Evolutionary conservation across 2,329 filamentous ascomycete genomes (phyloP), one percentile per base, ranked within the genome.

Genomic region (Dactylonectria macrodidyma): DNA sequence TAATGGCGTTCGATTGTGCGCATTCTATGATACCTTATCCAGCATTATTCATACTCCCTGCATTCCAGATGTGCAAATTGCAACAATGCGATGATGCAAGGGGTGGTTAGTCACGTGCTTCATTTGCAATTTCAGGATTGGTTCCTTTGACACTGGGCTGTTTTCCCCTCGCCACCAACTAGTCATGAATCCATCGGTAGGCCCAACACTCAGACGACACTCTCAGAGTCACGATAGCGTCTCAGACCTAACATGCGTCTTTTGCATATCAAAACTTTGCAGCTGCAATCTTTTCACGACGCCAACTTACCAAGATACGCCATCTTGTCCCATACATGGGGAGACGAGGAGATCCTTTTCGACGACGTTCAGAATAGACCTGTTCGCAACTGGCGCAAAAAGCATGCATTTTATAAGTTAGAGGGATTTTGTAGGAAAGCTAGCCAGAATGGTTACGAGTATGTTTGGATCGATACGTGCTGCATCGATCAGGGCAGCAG

Each of bases 261-360:
- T 11, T 57, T 65, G 46, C 48, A 65, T n/a, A 65, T 57, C 8
- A 65, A 36, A 12, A 56, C 38, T n/a, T 33, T 65, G 5, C 56
- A 47, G 26, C 41, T 65, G 6, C 26, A 60, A 4, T 65, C 34
- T 26, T 65, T 65, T 24, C 48, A 60, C 4, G 24, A 3, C 9
- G 9, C 30, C 4, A 54, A 44, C 11, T 14, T 30, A 6, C 62
- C 62, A 9, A 65, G 48, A 44, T 83, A 81, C 58, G 78, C 75
- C 11, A 81, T 82, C 26, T 73, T 83, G 1, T 81, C 79, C 2
- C 80, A 81, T 52, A 80, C 77, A 0, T 81, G 80, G 79, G 74
- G 71, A 9, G 62, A 71, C 1, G 75, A 76, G 1, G 79, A 82
- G 56, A 71, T 80, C 1, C 68, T 67, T 3, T 77, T 77, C 30